phyloP scores from a whole-genome alignment of 75 land plant species.

The Adiantum capillusveneris region DNA sequence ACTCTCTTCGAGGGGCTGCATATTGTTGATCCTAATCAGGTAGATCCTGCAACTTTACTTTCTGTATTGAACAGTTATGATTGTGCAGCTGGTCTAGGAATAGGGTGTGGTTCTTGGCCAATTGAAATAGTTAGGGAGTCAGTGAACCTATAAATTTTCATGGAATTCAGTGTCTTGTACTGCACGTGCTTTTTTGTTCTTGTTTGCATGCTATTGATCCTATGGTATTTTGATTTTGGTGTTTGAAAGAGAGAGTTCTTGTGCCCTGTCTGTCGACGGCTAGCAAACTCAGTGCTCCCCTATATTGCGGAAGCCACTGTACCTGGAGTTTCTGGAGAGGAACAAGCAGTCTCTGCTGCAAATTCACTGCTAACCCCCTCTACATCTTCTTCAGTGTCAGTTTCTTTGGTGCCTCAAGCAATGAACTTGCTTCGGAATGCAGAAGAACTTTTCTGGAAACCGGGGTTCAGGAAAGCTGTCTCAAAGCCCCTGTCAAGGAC shows the following conservation, averaged over 20 bases:
- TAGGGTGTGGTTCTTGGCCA: no score
- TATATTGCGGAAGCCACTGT: slow-evolving; percentile 19
- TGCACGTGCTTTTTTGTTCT: not conserved
- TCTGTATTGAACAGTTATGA: no score
- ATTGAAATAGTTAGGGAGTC: no score
- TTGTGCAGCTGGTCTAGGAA: no score
- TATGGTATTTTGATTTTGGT: no score
- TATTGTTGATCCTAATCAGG: slow-evolving; percentile 87
- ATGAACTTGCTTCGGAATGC: slow-evolving; percentile 51
- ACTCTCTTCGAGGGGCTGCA: slow-evolving; percentile 78
- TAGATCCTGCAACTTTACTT: no score
- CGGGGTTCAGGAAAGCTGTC: slow-evolving; percentile 31
- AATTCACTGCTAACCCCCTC: not conserved
- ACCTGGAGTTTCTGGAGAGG: not conserved
- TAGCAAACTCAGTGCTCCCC: slow-evolving; percentile 85
- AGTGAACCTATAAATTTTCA: not conserved
- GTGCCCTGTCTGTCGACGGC: slow-evolving; percentile 88
- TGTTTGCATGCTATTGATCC: no score
- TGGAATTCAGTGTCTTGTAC: not conserved
- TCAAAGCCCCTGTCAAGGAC: slow-evolving; percentile 24
- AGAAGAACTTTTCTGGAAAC: slow-evolving; percentile 38
- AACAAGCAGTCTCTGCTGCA: not conserved
- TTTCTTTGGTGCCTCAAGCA: slow-evolving; percentile 36
- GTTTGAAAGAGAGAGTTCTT: slow-evolving; percentile 75
- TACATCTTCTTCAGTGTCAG: not conserved